These are phyloP conservation scores for Logfia minima DNA, from an alignment of 129 eudicot species.

Conservation along the genomic window DNA sequence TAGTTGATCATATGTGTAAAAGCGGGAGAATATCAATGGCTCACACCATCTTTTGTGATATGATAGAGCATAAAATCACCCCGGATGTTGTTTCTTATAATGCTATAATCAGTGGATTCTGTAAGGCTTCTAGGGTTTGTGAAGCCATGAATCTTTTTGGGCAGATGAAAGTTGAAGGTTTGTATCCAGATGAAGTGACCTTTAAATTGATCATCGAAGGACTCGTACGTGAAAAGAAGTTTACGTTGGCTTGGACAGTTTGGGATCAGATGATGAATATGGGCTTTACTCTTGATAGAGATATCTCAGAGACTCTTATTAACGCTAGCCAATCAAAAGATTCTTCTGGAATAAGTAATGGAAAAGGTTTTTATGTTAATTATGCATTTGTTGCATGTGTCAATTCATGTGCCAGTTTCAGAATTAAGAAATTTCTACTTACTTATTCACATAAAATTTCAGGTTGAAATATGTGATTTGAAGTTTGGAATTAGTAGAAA, in stretches of 20 bases:
- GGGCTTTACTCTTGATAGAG: constrained; percentile 85
- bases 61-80: constrained; percentile 56
- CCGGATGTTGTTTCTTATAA: constrained; percentile 83
- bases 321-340: constrained; percentile 46
- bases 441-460: constrained; percentile 27
- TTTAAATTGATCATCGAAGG: constrained; percentile 67
- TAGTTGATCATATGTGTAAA: constrained; percentile 77
- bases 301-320: constrained; percentile 65
- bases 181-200: constrained; percentile 81
- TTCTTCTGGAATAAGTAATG: constrained; percentile 25
- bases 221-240: constrained; percentile 59
- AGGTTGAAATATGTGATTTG: constrained; percentile 33
- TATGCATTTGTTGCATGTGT: not conserved
- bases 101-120: constrained; percentile 76
- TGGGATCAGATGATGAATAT: constrained; percentile 98
- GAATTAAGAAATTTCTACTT: not conserved
- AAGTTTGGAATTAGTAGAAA: constrained; percentile 14
- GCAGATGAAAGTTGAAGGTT: constrained; percentile 61
- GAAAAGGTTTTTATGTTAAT: constrained; percentile 30
- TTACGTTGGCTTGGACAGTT: constrained; percentile 60
- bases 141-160: constrained; percentile 75
- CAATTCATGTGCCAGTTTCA: not conserved
- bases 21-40: constrained; percentile 55
- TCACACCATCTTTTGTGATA: constrained; percentile 56
- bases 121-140: constrained; percentile 56